Evolutionary conservation across 2,329 filamentous ascomycete species (phyloP), one percentile per base, ranked within the genome.

Genomic region (Trichothecium sympodiale): DNA sequence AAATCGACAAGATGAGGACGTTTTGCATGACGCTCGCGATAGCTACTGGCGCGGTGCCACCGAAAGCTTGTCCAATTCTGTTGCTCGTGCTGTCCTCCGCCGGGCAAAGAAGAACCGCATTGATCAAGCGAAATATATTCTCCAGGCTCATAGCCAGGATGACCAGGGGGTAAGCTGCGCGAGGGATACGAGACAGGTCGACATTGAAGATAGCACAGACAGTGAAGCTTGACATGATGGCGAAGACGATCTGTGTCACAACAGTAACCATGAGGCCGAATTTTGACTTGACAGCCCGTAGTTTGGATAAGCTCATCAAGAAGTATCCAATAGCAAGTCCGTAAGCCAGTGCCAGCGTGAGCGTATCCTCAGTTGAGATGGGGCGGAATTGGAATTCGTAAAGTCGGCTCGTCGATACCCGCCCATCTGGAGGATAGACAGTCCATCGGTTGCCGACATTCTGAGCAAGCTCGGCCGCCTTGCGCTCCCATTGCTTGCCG

Each of bases 361-460:
- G 48, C 34, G 76, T 72, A 51, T 88, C 83, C 39, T 69, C 64
- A 13, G 68, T 54, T 12, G 81, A 84, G 47, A 88, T 74, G 7
- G 83, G 83, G 20, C 75, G 76, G 50, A 86, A 86, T 40, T 80
- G 80, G 50, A 88, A 88, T 54, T 88, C 80, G 51, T 85, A 87
- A 2, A 86, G 64, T 37, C 77, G 74, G 44, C 69, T 80, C 17
- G 60, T 56, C 17, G 59, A 59, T 25, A 69, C 64, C 15, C 57
- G 59, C 8, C 74, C 77, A 43, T 77, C 65, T 1, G 62, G 49
- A 2, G 80, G 77, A 46, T 83, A 83, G 2, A 84, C 62, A 14
- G 71, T 69, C 76, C 81, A 86, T 39, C 69, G 65, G 25, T 67
- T 55, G 2, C 60, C 55, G 37, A 65, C 56, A 13, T 61, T 62